Evolutionary conservation across 768 basidiomycete genomes (phyloP).

Genomic region (Boletales sp.): DNA sequence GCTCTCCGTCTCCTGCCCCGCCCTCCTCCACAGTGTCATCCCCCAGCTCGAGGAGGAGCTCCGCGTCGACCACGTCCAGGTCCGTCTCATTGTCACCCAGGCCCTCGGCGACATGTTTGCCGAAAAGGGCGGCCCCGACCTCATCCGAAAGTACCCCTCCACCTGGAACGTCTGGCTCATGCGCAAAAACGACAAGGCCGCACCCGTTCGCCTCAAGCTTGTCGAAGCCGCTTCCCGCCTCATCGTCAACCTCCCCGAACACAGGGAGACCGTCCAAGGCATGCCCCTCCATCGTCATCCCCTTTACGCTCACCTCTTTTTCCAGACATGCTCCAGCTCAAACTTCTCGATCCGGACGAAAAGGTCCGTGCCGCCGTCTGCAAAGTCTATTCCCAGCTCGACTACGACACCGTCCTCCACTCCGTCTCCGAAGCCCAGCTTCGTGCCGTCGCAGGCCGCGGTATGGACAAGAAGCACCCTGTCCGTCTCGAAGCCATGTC

Average conservation of each 20-base stretch:
- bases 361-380: conserved; percentile 85
- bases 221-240: conserved; percentile 67
- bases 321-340: conserved; percentile 55
- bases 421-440: conserved; percentile 67
- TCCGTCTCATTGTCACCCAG: conserved; percentile 80
- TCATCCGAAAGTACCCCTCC: conserved; percentile 73
- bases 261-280: conserved; percentile 73
- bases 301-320: conserved; percentile 4
- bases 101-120: conserved; percentile 90
- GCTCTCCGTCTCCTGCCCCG: conserved; percentile 75
- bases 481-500: conserved; percentile 77
- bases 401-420: conserved; percentile 88
- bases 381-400: conserved; percentile 74
- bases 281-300: conserved; percentile 17
- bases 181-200: conserved; percentile 71
- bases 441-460: conserved; percentile 61
- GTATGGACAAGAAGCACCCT: conserved; percentile 75
- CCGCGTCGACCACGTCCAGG: conserved; percentile 63
- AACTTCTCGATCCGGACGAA: conserved; percentile 87
- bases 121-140: conserved; percentile 67
- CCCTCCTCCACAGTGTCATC: conserved; percentile 83
- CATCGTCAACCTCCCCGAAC: conserved; percentile 62
- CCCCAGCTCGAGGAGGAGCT: conserved; percentile 92
- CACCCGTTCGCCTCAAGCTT: conserved; percentile 71
- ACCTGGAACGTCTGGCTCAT: conserved; percentile 86